Conservation (phyloP, 2,329 filamentous ascomycete species). For the Claviceps fusiformis region DNA sequence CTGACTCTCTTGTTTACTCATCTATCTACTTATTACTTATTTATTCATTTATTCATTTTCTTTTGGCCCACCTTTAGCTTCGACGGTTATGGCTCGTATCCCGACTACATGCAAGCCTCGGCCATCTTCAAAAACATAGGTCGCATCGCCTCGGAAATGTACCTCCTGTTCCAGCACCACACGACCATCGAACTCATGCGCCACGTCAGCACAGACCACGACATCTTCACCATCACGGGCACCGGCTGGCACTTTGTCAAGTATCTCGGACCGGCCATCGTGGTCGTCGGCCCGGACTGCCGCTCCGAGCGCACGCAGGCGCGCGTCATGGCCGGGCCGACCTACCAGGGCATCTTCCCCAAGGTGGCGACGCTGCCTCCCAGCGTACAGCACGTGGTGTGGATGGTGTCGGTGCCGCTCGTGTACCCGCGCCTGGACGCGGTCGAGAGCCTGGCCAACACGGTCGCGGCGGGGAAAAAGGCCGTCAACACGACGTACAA, state of each 20-base stretch:
- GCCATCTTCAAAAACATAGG: constrained; percentile 98
- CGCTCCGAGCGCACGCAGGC: constrained; percentile 81
- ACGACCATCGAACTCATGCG: constrained; percentile 88
- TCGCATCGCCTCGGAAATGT: constrained; percentile 91
- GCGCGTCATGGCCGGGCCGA: constrained; percentile 89
- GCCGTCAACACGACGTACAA: constrained; percentile 95
- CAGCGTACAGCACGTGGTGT: constrained; percentile 90
- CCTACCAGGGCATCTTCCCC: constrained; percentile 93
- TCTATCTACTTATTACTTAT: background rate
- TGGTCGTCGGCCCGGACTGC: constrained; percentile 80
- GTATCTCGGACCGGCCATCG: constrained; percentile 81
- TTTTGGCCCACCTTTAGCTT: constrained; percentile 44
- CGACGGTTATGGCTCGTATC: constrained; percentile 93
- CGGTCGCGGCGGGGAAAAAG: constrained; percentile 89
- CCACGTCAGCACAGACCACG: constrained; percentile 73
- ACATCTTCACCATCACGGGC: constrained; percentile 95
- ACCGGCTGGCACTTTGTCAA: constrained; percentile 98
- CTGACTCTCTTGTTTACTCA: too few species aligned
- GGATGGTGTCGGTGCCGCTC: constrained; percentile 86
- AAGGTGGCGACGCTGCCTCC: constrained; percentile 84
- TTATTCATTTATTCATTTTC: background rate
- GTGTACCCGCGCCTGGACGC: constrained; percentile 85
- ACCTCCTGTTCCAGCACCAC: constrained; percentile 94
- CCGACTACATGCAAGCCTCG: constrained; percentile 95
- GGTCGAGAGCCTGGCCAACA: constrained; percentile 81